A percentile compares a stretch with the other conserved stretches of the same genome.
Conservation (phyloP, 1,284 basidiomycete species). For the Papiliotrema fonsecae region DNA sequence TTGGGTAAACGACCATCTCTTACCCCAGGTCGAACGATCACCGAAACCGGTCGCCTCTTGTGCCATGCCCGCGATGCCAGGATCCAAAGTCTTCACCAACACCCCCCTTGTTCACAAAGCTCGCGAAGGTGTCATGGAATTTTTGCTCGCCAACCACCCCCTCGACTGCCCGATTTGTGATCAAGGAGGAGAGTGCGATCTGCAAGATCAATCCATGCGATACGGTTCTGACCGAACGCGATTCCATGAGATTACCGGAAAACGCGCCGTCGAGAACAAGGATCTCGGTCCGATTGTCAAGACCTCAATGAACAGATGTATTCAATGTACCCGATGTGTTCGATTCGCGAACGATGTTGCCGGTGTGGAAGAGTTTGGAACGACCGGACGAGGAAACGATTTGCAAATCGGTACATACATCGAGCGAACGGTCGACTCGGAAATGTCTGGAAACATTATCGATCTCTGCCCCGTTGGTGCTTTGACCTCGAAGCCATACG, state of each 20-base stretch:
- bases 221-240: slow-evolving; percentile 96
- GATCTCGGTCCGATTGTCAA: slow-evolving; percentile 97
- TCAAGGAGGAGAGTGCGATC: slow-evolving; percentile 96
- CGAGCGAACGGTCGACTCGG: slow-evolving; percentile 95
- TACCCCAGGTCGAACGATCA: slow-evolving; percentile 61
- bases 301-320: slow-evolving; percentile 98
- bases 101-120: slow-evolving; percentile 86
- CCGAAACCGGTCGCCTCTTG: slow-evolving; percentile 78
- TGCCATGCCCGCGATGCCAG: slow-evolving; percentile 97
- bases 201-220: slow-evolving; percentile 99
- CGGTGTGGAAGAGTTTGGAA: slow-evolving; percentile 95
- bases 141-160: slow-evolving; percentile 94
- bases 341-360: slow-evolving; percentile 99
- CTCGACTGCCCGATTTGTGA: slow-evolving; percentile 98
- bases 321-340: slow-evolving; percentile 98
- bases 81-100: slow-evolving; percentile 93
- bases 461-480: slow-evolving; percentile 96
- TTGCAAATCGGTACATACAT: slow-evolving; percentile 99
- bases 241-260: slow-evolving; percentile 97
- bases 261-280: slow-evolving; percentile 98
- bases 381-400: slow-evolving; percentile 95
- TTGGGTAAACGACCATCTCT: not conserved
- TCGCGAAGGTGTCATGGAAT: slow-evolving; percentile 98
- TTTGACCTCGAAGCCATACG: slow-evolving; percentile 95
- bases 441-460: slow-evolving; percentile 95